phyloP scores from a whole-genome alignment of 768 basidiomycete species.

The Lactarius akahatsu region DNA sequence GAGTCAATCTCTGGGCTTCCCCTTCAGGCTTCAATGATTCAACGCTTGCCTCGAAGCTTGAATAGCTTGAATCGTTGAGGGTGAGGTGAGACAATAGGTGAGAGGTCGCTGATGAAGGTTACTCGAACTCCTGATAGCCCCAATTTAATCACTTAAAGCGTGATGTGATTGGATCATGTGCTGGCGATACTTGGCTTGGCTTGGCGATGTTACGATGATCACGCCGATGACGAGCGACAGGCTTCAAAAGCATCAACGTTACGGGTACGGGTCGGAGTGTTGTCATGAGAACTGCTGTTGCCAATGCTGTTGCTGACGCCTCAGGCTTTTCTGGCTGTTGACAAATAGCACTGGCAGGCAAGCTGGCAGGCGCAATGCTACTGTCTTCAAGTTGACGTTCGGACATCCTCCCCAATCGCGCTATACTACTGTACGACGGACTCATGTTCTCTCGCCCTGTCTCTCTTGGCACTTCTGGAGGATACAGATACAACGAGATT shows the following conservation, averaged over 20 bases:
- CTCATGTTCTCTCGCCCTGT: neutral
- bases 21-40: neutral
- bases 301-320: neutral
- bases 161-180: neutral
- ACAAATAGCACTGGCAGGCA: neutral
- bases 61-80: neutral
- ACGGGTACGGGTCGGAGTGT: neutral
- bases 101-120: neutral
- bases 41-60: neutral
- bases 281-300: conserved; percentile 1
- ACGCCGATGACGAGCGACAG: neutral
- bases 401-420: neutral
- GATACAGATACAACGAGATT: neutral
- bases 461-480: neutral
- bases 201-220: neutral
- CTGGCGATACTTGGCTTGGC: neutral
- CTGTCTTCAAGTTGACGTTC: neutral
- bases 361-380: too few relatives aligned
- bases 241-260: neutral
- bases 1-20: neutral
- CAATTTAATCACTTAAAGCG: neutral
- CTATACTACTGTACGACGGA: neutral
- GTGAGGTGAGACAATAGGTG: neutral
- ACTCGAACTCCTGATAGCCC: neutral
- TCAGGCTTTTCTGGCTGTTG: neutral